Evolutionary conservation across 495 filamentous ascomycete species (phyloP).

Genomic region (Hypoxylon crocopeplum): DNA sequence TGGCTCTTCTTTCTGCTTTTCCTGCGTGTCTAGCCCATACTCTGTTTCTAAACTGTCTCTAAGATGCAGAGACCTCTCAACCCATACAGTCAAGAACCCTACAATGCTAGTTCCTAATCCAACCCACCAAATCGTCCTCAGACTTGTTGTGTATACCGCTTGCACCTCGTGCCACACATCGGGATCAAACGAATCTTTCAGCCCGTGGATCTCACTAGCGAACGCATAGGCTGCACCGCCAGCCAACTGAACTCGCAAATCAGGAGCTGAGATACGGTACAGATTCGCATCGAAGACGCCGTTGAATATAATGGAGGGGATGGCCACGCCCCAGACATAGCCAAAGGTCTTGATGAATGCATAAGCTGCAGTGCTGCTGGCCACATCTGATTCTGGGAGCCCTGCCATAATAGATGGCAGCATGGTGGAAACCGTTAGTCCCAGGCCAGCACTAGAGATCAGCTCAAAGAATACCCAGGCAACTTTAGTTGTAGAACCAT

Average conservation of each 20-base stretch:
- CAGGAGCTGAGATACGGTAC: not conserved
- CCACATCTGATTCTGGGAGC: slow-evolving; percentile 17
- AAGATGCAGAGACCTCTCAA: too few species aligned
- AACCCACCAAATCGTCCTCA: not conserved
- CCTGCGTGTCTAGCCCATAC: too few species aligned
- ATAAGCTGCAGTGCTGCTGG: slow-evolving; percentile 44
- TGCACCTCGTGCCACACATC: not conserved
- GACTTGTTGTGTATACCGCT: not conserved
- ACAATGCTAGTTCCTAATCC: not conserved
- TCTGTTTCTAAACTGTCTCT: too few species aligned
- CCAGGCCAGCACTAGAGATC: not conserved
- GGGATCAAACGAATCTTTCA: not conserved
- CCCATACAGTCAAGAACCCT: not conserved
- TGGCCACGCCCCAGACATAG: slow-evolving; percentile 49
- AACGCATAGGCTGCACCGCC: not conserved
- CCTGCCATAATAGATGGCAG: slow-evolving; percentile 50
- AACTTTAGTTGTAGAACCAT: not conserved
- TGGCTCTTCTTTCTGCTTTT: too few species aligned
- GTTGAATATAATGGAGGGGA: slow-evolving; percentile 31
- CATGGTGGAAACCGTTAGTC: not conserved
- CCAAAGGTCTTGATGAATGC: slow-evolving; percentile 54
- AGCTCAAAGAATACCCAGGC: not conserved
- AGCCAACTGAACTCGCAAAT: not conserved
- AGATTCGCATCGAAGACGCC: not conserved
- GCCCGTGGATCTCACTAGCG: not conserved